Base-by-base conservation (phyloP, 306 rosid species). In the Fragaria iinumae region DNA sequence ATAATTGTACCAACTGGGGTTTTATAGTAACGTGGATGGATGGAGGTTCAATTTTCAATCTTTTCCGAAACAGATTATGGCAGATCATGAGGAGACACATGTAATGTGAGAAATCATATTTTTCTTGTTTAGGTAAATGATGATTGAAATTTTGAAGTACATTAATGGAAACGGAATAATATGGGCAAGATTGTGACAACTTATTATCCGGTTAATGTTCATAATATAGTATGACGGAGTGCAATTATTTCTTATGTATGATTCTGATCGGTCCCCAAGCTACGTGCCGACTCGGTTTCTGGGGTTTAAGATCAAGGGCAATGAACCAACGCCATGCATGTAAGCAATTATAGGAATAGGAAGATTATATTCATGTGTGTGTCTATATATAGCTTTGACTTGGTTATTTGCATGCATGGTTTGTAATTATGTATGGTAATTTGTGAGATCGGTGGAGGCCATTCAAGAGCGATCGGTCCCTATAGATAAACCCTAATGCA, bases 171-270 rank as follows among this genome's bases (percentile, higher is more conserved):
- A 70, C 60, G 21, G 71, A 57, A 73, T 32, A 44, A 79, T 44
- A 84, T 82, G 86, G 87, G 81, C 87, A 80, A 34, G 50, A 66
- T 78, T 71, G 79, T 76, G 80, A 87, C 76, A 80, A 69, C 60
- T 67, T 32, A 34, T 65, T 72, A 25, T 76, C 52, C 66, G 43
- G 8, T 43, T 43, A 43, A 14, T 62, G 41, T 29, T 62, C 67
- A 13, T 62, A 32, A 29, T 62, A 29, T 32, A 4, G 39, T 2
- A 62, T 62, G 67, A 59, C 0, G 36, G 18, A 27, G 8, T 60
- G 4, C 4, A 25, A 60, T 27, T 23, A 60, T 60, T 60, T 60
- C 16, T 59, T 25, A 25, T 23, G 29, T 53, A 7, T 12, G 4
- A 3, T 59, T 11, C 4, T 25, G 2, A 25, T 12, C 67, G 8